These are phyloP conservation scores for Arabidopsis lyrata DNA, from an alignment of 441 rosid genomes.

Conservation along the genomic window DNA sequence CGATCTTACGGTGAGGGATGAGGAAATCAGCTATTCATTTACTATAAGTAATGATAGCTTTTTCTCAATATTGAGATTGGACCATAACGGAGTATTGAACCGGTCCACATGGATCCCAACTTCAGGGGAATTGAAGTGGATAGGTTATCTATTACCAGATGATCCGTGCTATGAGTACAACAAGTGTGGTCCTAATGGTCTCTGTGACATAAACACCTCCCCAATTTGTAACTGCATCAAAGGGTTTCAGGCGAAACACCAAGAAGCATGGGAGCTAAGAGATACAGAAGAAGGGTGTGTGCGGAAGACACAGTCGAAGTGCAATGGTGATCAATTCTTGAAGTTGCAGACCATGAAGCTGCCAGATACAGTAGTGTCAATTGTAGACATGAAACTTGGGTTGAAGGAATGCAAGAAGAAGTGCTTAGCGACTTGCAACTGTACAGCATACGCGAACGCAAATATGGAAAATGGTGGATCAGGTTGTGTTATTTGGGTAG, in stretches of 20 bases:
- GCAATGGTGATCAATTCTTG: neutral
- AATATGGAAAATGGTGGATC: slow-evolving; percentile 47
- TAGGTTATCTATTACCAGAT: neutral
- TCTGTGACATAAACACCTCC: neutral
- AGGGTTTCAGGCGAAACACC: neutral
- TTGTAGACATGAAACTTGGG: neutral
- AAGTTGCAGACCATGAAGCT: neutral
- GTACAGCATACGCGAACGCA: neutral
- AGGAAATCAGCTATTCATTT: neutral
- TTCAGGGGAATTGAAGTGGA: neutral
- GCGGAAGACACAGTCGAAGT: neutral
- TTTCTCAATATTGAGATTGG: neutral
- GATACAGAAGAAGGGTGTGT: neutral
- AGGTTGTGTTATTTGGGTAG: slow-evolving; percentile 75
- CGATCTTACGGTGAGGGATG: neutral
- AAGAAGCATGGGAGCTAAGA: neutral
- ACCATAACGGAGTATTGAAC: neutral
- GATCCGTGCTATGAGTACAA: neutral
- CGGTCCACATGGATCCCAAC: neutral
- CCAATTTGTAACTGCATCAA: neutral
- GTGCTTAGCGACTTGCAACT: slow-evolving; percentile 39
- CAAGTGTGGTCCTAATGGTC: neutral
- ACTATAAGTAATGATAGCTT: too few species aligned
- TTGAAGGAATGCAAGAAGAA: slow-evolving; percentile 50
- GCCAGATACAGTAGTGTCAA: neutral